These are phyloP conservation scores for Paragyromitra xinjiangensis DNA, from an alignment of 495 filamentous ascomycete species.

Conservation along the genomic window DNA sequence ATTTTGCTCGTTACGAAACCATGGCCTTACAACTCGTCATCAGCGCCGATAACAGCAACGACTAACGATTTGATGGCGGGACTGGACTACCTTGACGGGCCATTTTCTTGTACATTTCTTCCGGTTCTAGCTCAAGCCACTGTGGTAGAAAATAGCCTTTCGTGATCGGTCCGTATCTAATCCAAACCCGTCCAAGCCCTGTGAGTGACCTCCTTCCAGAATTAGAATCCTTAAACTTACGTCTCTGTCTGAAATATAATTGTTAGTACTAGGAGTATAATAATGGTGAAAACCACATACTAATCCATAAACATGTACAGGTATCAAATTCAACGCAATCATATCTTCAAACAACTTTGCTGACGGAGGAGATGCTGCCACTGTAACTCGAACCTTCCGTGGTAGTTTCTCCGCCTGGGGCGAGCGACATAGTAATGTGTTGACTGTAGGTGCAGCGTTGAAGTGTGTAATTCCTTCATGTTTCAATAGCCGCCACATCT, in stretches of 20 bases:
- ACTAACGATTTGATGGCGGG: not conserved
- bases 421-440: slow-evolving; percentile 85
- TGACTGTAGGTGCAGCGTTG: slow-evolving; percentile 95
- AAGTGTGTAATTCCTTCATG: slow-evolving; percentile 89
- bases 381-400: slow-evolving; percentile 82
- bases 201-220: not conserved
- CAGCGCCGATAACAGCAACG: not conserved
- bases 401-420: slow-evolving; percentile 74
- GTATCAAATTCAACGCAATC: slow-evolving; percentile 83
- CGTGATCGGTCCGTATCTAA: slow-evolving; percentile 86
- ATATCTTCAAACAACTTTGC: slow-evolving; percentile 91
- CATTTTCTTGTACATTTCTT: slow-evolving; percentile 85
- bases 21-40: slow-evolving; percentile 63
- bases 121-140: slow-evolving; percentile 75
- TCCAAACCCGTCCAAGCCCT: not conserved
- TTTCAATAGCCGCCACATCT: slow-evolving; percentile 89
- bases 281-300: slow-evolving; percentile 28
- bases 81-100: slow-evolving; percentile 75
- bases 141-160: slow-evolving; percentile 85
- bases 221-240: slow-evolving; percentile 21
- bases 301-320: slow-evolving; percentile 94
- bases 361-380: slow-evolving; percentile 89
- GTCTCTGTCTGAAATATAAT: slow-evolving; percentile 41
- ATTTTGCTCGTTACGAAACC: slow-evolving; percentile 87
- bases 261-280: not conserved